These are phyloP conservation scores for Ephemerocybe angulata DNA, from an alignment of 768 basidiomycete species.

Conservation along the genomic window DNA sequence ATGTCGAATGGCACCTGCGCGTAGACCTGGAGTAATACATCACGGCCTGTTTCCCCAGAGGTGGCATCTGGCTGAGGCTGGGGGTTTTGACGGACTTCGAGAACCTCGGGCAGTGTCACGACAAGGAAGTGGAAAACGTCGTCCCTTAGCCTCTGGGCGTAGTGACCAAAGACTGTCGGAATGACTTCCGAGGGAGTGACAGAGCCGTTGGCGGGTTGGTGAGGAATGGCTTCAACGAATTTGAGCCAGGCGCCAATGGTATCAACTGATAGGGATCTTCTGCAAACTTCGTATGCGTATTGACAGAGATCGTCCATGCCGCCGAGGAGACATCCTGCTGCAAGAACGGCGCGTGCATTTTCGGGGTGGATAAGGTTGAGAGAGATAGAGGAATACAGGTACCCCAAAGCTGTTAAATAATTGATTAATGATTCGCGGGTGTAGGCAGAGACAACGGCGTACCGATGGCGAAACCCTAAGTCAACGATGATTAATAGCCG, in stretches of 20 bases:
- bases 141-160: constrained; percentile 70
- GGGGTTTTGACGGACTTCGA: constrained; percentile 46
- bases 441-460: constrained; percentile 13
- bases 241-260: constrained; percentile 75
- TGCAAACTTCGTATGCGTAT: constrained; percentile 75
- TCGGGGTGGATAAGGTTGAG: constrained; percentile 64
- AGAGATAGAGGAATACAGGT: constrained; percentile 73
- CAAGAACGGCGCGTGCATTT: constrained; percentile 83
- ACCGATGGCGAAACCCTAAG: constrained; percentile 76
- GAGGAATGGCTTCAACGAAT: constrained; percentile 61
- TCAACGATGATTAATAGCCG: constrained; percentile 14
- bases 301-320: constrained; percentile 84
- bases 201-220: constrained; percentile 44
- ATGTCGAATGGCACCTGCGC: constrained; percentile 82
- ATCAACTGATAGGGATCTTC: constrained; percentile 69
- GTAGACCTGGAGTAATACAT: constrained; percentile 70
- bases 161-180: constrained; percentile 65
- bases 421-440: constrained; percentile 3
- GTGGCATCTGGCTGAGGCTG: constrained; percentile 28
- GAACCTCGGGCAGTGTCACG: constrained; percentile 63
- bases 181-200: constrained; percentile 47
- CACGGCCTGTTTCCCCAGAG: constrained; percentile 43
- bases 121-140: constrained; percentile 79
- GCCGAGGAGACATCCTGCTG: constrained; percentile 79
- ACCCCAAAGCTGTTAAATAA: constrained; percentile 60